Conservation (phyloP, 2,329 filamentous ascomycete genomes). For the Ophiostoma piceae region DNA sequence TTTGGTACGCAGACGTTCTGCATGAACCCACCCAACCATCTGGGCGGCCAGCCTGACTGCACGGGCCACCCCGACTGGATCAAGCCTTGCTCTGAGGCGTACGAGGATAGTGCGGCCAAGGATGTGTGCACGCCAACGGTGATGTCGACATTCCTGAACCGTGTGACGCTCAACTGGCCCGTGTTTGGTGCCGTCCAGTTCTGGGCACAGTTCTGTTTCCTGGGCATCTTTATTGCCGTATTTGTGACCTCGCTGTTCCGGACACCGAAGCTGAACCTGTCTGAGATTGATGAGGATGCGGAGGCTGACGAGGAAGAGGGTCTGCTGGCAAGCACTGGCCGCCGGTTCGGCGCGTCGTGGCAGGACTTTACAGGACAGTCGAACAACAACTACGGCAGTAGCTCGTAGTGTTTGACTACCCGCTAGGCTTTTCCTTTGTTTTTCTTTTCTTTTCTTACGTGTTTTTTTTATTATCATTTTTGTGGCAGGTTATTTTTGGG, state of each 20-base stretch:
- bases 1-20: conserved; percentile 96
- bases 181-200: conserved; percentile 91
- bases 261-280: conserved; percentile 69
- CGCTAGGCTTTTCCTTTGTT: not conserved
- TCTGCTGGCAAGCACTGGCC: conserved; percentile 73
- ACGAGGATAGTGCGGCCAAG: conserved; percentile 63
- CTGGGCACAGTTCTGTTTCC: conserved; percentile 91
- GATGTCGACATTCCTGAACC: conserved; percentile 87
- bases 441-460: conserved; percentile 7
- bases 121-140: conserved; percentile 86
- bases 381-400: conserved; percentile 25
- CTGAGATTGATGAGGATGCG: conserved; percentile 78
- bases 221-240: conserved; percentile 76
- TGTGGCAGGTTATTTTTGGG: not conserved
- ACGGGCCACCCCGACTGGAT: conserved; percentile 64
- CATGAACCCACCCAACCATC: conserved; percentile 59
- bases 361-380: conserved; percentile 68
- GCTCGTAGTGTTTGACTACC: conserved; percentile 7
- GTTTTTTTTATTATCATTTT: conserved; percentile 13
- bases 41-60: conserved; percentile 70
- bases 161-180: conserved; percentile 87
- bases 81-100: conserved; percentile 73
- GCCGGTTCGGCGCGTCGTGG: conserved; percentile 82
- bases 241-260: conserved; percentile 75
- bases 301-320: conserved; percentile 93